Conservation (phyloP, 495 filamentous ascomycete genomes). For the Rhypophila decipiens region DNA sequence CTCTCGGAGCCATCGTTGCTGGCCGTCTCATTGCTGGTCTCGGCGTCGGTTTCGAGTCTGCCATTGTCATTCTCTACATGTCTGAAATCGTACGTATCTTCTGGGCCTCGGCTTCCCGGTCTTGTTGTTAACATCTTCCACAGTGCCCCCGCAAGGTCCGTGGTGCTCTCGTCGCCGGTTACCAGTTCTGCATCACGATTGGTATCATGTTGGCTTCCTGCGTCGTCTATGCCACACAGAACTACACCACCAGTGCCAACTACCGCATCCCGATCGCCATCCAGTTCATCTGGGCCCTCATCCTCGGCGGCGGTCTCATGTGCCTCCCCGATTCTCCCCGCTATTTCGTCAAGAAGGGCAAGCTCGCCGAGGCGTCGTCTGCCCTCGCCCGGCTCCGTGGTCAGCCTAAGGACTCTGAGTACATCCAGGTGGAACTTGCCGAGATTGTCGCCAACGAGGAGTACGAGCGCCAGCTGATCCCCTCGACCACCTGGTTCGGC, state of each 20-base stretch:
- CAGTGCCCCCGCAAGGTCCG: slow-evolving; percentile 60
- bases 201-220: slow-evolving; percentile 68
- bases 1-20: slow-evolving; percentile 51
- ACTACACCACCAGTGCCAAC: slow-evolving; percentile 53
- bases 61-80: slow-evolving; percentile 74
- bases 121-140: slow-evolving; percentile 8
- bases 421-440: slow-evolving; percentile 62
- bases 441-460: slow-evolving; percentile 83
- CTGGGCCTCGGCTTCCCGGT: neutral
- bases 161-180: slow-evolving; percentile 66
- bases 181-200: slow-evolving; percentile 75
- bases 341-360: slow-evolving; percentile 70
- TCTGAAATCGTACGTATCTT: slow-evolving; percentile 47
- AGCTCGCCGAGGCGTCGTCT: slow-evolving; percentile 54
- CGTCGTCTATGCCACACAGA: slow-evolving; percentile 63
- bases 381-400: slow-evolving; percentile 62
- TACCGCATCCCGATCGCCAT: slow-evolving; percentile 70
- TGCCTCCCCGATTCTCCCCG: slow-evolving; percentile 73
- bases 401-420: slow-evolving; percentile 55
- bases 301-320: slow-evolving; percentile 54
- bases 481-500: slow-evolving; percentile 57
- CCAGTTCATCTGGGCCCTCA: slow-evolving; percentile 64
- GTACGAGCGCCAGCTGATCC: slow-evolving; percentile 62
- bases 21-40: slow-evolving; percentile 68
- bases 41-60: slow-evolving; percentile 69